Conservation (phyloP, 176 grass and related monocot genomes). For the Oryza meridionalis region DNA sequence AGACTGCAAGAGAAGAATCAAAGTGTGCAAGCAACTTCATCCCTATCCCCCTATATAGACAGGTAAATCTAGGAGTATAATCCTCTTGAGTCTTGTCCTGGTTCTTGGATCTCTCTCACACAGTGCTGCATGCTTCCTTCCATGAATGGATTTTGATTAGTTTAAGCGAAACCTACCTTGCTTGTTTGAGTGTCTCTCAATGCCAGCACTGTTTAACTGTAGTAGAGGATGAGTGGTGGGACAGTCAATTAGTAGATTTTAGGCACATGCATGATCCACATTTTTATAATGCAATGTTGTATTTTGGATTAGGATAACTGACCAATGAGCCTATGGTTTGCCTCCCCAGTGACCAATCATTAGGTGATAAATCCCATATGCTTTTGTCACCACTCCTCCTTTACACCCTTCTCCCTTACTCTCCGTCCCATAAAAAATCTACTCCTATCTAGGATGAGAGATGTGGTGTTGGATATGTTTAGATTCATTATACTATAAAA, state of each 20-base stretch:
- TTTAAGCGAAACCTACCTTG: not conserved
- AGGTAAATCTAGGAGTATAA: slow-evolving; percentile 5
- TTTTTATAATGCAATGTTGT: slow-evolving; percentile 23
- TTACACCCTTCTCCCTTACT: not conserved
- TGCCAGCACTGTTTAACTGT: not conserved
- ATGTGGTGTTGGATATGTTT: too few species aligned
- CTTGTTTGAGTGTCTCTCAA: not conserved
- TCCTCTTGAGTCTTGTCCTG: slow-evolving; percentile 16
- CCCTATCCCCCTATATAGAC: not conserved
- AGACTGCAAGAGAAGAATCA: not conserved
- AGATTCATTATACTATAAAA: too few species aligned
- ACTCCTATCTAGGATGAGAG: too few species aligned
- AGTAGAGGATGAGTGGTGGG: not conserved
- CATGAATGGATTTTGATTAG: not conserved
- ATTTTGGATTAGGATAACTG: not conserved
- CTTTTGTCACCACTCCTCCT: slow-evolving; percentile 33
- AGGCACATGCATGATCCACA: slow-evolving; percentile 23
- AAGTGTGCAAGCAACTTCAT: slow-evolving; percentile 2
- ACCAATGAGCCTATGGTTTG: slow-evolving; percentile 3
- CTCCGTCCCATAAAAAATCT: too few species aligned
- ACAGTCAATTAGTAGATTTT: not conserved
- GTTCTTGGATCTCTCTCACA: not conserved
- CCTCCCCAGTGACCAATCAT: slow-evolving; percentile 50
- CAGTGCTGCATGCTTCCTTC: not conserved
- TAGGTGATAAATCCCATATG: slow-evolving; percentile 51